These are phyloP conservation scores for Phytophthora palmivora DNA, from an alignment of 352 stramenopile genomes.

Conservation along the genomic window DNA sequence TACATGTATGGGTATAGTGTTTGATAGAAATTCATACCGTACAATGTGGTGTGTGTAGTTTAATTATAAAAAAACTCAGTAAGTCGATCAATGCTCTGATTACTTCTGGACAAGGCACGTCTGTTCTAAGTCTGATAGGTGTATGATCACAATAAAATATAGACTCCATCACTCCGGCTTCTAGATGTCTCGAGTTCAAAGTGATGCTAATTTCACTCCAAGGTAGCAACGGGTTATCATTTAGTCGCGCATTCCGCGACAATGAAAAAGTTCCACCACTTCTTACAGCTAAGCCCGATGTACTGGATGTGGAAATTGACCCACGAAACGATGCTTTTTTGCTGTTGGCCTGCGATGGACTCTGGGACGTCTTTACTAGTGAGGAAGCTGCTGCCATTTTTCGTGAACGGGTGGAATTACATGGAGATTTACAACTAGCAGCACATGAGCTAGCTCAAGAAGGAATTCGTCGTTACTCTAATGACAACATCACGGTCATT, in stretches of 20 bases:
- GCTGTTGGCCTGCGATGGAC: constrained; percentile 81
- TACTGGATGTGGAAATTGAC: constrained; percentile 50
- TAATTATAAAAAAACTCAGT: no score
- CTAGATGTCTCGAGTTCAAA: constrained; percentile 89
- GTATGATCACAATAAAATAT: no score
- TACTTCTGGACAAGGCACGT: no score
- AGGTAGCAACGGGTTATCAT: constrained; percentile 22
- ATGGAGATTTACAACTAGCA: constrained; percentile 64
- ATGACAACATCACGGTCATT: constrained; percentile 86
- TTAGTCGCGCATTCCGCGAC: constrained; percentile 33
- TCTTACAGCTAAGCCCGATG: constrained; percentile 62
- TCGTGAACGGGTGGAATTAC: constrained; percentile 50
- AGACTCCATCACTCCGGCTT: constrained; percentile 87
- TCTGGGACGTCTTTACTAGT: constrained; percentile 86
- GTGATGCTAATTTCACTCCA: constrained; percentile 33
- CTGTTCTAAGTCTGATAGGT: no score
- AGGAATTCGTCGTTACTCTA: constrained; percentile 73
- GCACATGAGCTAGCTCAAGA: constrained; percentile 79
- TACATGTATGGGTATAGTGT: no score
- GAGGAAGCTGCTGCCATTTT: constrained; percentile 68
- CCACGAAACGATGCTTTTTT: constrained; percentile 60
- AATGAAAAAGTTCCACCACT: constrained; percentile 63
- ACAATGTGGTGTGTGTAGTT: no score
- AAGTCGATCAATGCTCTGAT: no score
- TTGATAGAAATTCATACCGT: no score